A percentile compares a stretch with the other conserved stretches of the same genome.
Evolutionary conservation across 257 asterid species (phyloP).

Genomic region (Scutellaria galericulata): DNA sequence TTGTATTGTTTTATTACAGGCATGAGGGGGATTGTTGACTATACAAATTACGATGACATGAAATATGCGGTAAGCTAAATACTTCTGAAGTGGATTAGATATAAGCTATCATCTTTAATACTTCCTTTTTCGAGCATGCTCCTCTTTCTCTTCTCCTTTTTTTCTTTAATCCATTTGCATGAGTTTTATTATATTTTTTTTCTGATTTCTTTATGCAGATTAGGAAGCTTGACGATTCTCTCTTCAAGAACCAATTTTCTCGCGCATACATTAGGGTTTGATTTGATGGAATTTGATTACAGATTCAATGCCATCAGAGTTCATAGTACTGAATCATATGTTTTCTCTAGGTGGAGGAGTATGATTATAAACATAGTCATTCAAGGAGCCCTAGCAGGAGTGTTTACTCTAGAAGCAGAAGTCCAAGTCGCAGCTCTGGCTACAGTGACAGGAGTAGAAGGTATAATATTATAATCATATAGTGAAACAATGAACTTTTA

Average conservation of each 20-base stretch:
- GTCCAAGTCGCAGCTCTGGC: slow-evolving; percentile 56
- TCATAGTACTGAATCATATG: slow-evolving; percentile 13
- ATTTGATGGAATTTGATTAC: slow-evolving; percentile 16
- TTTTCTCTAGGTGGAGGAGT: slow-evolving; percentile 67
- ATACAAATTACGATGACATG: slow-evolving; percentile 79
- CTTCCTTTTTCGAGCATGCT: neutral
- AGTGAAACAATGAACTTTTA: neutral
- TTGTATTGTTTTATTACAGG: slow-evolving; percentile 48
- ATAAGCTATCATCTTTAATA: neutral
- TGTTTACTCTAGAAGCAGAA: slow-evolving; percentile 70
- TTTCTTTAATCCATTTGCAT: neutral
- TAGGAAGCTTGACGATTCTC: slow-evolving; percentile 85
- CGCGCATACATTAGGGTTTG: slow-evolving; percentile 72
- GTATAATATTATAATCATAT: slow-evolving; percentile 27
- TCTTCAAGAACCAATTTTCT: slow-evolving; percentile 73
- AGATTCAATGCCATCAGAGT: neutral
- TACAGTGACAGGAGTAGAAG: slow-evolving; percentile 68
- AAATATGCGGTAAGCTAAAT: slow-evolving; percentile 71
- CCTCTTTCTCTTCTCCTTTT: neutral
- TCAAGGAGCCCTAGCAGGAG: slow-evolving; percentile 70
- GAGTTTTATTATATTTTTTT: slow-evolving; percentile 9
- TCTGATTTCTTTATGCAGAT: slow-evolving; percentile 47
- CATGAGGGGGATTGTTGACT: slow-evolving; percentile 80
- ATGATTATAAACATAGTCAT: slow-evolving; percentile 53
- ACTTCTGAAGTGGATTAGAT: neutral